phyloP scores from a whole-genome alignment of 2,329 filamentous ascomycete species.

The Dendrostoma leiphaemia region DNA sequence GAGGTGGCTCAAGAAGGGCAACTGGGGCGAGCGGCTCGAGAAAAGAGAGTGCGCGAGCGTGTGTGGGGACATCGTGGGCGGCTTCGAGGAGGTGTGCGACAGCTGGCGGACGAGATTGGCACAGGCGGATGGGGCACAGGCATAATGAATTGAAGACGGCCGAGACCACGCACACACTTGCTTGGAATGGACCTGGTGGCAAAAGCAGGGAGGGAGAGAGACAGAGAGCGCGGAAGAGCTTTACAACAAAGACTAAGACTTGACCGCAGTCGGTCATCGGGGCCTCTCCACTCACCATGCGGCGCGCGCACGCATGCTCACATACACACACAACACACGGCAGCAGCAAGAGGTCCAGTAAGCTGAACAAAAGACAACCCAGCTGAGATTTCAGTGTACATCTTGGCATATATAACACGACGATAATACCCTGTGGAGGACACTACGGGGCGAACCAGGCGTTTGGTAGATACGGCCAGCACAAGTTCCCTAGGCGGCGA shows the following conservation, averaged over 20 bases:
- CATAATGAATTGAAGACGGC: slow-evolving; percentile 23
- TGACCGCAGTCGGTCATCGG: no score
- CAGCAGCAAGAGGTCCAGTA: no score
- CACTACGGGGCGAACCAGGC: slow-evolving; percentile 1
- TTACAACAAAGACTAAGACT: no score
- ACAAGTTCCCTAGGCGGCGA: not conserved
- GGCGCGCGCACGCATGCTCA: no score
- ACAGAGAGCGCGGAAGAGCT: no score
- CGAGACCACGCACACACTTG: no score
- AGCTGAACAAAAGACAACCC: no score
- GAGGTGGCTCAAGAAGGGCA: slow-evolving; percentile 74
- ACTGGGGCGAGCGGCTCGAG: slow-evolving; percentile 76
- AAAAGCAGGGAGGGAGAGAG: not conserved
- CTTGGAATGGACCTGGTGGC: not conserved
- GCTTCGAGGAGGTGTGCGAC: slow-evolving; percentile 89
- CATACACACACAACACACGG: no score
- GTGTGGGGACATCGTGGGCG: slow-evolving; percentile 84
- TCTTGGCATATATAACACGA: slow-evolving; percentile 7
- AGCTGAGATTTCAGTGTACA: slow-evolving; percentile 4
- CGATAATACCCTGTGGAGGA: slow-evolving; percentile 12
- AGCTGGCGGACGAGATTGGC: slow-evolving; percentile 75
- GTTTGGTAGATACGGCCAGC: slow-evolving; percentile 5
- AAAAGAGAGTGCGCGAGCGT: slow-evolving; percentile 79
- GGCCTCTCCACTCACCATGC: no score
- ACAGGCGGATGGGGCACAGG: slow-evolving; percentile 52